Conservation (phyloP, 345 rosid species). For the Lepidium sativum region DNA sequence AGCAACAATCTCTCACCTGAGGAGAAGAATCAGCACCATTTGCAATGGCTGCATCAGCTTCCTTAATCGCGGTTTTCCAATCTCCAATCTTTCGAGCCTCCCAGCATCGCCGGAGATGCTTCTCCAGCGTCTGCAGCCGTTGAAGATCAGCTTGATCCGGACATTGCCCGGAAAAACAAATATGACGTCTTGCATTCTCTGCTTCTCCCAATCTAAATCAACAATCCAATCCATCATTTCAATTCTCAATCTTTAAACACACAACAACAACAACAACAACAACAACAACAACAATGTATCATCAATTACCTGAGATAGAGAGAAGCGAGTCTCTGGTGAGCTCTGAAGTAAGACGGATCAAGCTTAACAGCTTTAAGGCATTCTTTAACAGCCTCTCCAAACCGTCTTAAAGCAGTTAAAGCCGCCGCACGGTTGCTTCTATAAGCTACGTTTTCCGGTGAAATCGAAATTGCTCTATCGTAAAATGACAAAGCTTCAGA, state of each 20-base stretch:
- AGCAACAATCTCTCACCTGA: conserved; percentile 40
- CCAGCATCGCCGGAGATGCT: conserved; percentile 54
- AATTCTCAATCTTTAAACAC: neutral
- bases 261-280: neutral
- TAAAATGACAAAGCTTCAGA: conserved; percentile 64
- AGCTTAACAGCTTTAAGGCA: conserved; percentile 80
- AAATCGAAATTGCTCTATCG: conserved; percentile 64
- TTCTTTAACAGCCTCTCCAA: conserved; percentile 73
- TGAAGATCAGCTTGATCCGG: conserved; percentile 62
- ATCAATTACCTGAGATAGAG: conserved; percentile 62
- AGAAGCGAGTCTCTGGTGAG: conserved; percentile 73
- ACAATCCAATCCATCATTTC: neutral
- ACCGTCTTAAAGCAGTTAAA: conserved; percentile 56
- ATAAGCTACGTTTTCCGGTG: conserved; percentile 67
- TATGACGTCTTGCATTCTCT: conserved; percentile 60
- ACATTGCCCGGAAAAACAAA: conserved; percentile 55
- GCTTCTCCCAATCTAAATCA: conserved; percentile 65
- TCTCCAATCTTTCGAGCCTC: conserved; percentile 74
- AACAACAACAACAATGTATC: neutral
- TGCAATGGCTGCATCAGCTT: conserved; percentile 71
- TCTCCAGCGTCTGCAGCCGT: conserved; percentile 72
- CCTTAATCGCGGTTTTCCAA: conserved; percentile 60
- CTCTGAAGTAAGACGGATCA: conserved; percentile 64
- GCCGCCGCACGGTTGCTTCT: conserved; percentile 87
- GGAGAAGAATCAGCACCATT: conserved; percentile 74